Percentiles rank a stretch among this genome's conserved stretches.
These are phyloP conservation scores for Trichoderma parareesei DNA, from an alignment of 495 filamentous ascomycete genomes.

Conservation along the genomic window DNA sequence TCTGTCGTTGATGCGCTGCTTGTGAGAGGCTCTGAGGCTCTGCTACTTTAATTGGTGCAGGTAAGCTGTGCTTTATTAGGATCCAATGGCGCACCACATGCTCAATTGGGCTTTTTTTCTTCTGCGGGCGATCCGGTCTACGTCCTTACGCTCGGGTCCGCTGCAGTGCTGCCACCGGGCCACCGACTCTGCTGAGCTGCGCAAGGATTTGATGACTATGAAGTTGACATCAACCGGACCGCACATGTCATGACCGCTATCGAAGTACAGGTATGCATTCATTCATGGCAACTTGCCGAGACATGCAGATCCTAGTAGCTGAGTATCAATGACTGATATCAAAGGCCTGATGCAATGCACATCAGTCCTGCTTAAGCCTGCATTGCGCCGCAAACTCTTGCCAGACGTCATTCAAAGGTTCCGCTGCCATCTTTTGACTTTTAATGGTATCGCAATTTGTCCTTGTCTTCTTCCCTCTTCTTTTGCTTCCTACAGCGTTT, in stretches of 20 bases:
- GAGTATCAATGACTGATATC: not conserved
- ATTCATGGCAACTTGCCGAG: too few species aligned
- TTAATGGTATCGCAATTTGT: not conserved
- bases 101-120: not conserved
- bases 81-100: not conserved
- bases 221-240: not conserved
- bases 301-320: too few species aligned
- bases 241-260: not conserved
- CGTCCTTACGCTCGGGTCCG: not conserved
- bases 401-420: not conserved
- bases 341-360: not conserved
- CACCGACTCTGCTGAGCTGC: not conserved
- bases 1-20: not conserved
- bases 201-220: not conserved
- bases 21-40: not conserved
- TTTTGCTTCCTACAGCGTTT: not conserved
- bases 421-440: not conserved
- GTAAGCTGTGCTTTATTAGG: too few species aligned
- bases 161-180: conserved; percentile 7
- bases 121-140: conserved; percentile 1
- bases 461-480: not conserved
- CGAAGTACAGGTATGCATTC: not conserved
- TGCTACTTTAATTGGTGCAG: too few species aligned
- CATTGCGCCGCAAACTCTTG: too few species aligned
- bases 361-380: too few species aligned